These are phyloP conservation scores for Tagetes patula DNA, from an alignment of 129 eudicot species.

Conservation along the genomic window DNA sequence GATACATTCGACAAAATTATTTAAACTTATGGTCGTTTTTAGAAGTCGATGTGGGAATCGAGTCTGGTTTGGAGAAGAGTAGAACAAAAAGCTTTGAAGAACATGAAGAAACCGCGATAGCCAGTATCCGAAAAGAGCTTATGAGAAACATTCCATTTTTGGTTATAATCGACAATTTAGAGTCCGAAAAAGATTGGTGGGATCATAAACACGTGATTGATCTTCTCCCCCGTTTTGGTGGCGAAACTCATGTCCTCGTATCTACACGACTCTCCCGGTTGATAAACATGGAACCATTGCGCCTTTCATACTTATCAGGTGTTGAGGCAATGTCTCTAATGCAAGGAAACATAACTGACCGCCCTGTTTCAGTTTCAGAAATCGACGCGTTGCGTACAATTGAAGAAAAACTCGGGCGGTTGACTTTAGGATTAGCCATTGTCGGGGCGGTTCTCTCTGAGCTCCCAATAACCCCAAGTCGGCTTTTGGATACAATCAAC, in stretches of 20 bases:
- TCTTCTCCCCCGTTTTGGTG: constrained; percentile 94
- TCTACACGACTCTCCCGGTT: constrained; percentile 73
- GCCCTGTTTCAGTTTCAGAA: constrained; percentile 48
- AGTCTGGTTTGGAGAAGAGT: constrained; percentile 60
- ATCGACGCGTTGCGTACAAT: constrained; percentile 72
- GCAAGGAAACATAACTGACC: constrained; percentile 74
- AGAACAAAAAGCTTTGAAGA: constrained; percentile 92
- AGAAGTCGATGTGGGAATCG: constrained; percentile 85
- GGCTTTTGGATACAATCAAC: constrained; percentile 86
- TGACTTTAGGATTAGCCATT: constrained; percentile 87
- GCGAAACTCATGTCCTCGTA: constrained; percentile 89
- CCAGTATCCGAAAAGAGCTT: constrained; percentile 87
- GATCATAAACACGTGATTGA: constrained; percentile 89
- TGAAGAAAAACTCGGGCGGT: constrained; percentile 92
- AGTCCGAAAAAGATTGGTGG: constrained; percentile 98
- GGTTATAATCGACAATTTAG: constrained; percentile 84
- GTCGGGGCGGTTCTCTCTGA: constrained; percentile 90
- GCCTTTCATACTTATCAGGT: constrained; percentile 75
- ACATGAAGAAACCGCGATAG: constrained; percentile 88
- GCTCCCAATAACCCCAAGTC: constrained; percentile 87
- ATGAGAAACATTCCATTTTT: constrained; percentile 86
- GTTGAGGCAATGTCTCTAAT: constrained; percentile 89
- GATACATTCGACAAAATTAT: constrained; percentile 93
- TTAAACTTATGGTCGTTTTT: constrained; percentile 79
- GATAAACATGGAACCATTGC: constrained; percentile 80